A percentile compares a stretch with the other conserved stretches of the same genome.
These are phyloP conservation scores for Citrus australasica DNA, from an alignment of 345 rosid species.

Conservation along the genomic window DNA sequence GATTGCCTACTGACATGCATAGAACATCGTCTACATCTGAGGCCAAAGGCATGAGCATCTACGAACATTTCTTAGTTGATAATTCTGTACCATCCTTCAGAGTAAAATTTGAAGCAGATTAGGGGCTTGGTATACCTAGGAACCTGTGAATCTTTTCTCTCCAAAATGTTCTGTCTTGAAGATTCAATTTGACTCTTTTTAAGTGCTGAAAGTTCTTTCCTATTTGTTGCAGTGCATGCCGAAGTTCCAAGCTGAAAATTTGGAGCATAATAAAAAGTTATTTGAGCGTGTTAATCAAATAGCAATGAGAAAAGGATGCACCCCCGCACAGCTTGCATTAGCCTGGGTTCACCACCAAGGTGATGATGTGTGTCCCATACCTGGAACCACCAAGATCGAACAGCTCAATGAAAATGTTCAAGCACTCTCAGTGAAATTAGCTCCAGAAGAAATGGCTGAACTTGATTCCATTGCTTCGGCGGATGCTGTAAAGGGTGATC, in stretches of 20 bases:
- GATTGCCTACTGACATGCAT: neutral
- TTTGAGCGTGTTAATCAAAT: constrained; percentile 45
- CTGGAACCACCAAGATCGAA: constrained; percentile 55
- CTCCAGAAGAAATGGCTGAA: constrained; percentile 21
- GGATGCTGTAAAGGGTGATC: constrained; percentile 19
- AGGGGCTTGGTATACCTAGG: neutral
- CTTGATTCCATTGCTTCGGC: constrained; percentile 24
- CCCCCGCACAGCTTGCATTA: constrained; percentile 56
- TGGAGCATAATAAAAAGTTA: constrained; percentile 40
- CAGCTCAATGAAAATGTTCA: constrained; percentile 32
- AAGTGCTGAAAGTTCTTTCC: neutral
- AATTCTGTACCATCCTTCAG: neutral
- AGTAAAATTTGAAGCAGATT: neutral
- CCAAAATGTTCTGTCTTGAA: neutral
- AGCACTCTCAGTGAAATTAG: constrained; percentile 18
- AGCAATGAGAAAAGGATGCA: constrained; percentile 48
- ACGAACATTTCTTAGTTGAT: neutral
- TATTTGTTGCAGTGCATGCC: constrained; percentile 33
- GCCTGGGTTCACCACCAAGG: constrained; percentile 78
- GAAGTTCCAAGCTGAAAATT: constrained; percentile 59
- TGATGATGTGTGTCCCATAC: no score
- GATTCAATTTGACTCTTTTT: neutral
- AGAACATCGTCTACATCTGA: neutral
- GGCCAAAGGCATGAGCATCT: neutral
- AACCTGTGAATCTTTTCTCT: neutral